Evolutionary conservation across 495 filamentous ascomycete genomes (phyloP).

Genomic region (Podospora bellae-mahoneyi): DNA sequence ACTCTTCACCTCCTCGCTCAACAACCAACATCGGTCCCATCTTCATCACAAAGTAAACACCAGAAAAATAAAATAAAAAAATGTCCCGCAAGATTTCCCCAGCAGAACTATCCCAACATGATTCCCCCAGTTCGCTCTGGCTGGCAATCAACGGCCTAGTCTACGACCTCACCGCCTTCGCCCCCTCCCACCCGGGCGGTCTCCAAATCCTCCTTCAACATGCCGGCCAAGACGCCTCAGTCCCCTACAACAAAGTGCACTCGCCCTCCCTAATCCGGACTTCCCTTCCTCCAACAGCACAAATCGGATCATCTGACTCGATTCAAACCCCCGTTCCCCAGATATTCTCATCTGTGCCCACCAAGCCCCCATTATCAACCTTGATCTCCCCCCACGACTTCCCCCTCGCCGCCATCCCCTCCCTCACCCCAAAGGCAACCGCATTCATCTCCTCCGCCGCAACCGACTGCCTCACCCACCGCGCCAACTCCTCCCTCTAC

Average conservation of each 20-base stretch:
- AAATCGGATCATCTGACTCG: slow-evolving; percentile 52
- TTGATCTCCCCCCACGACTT: slow-evolving; percentile 77
- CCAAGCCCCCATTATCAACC: slow-evolving; percentile 63
- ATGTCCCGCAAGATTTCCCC: neutral
- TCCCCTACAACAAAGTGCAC: slow-evolving; percentile 66
- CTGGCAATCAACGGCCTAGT: slow-evolving; percentile 69
- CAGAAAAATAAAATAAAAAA: slow-evolving; percentile 42
- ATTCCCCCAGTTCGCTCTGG: slow-evolving; percentile 66
- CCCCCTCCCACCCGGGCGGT: slow-evolving; percentile 63
- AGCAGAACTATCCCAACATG: slow-evolving; percentile 18
- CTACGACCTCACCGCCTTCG: slow-evolving; percentile 71
- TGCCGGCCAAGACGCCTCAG: slow-evolving; percentile 69
- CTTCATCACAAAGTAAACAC: too few relatives aligned
- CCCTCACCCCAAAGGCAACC: slow-evolving; percentile 67
- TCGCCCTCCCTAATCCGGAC: slow-evolving; percentile 57
- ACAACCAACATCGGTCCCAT: neutral
- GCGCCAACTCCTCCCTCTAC: slow-evolving; percentile 52
- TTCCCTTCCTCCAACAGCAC: slow-evolving; percentile 50
- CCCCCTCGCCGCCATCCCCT: slow-evolving; percentile 57
- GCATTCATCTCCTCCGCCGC: slow-evolving; percentile 82
- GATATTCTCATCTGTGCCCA: neutral
- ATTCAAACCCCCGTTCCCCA: slow-evolving; percentile 14
- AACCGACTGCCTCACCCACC: slow-evolving; percentile 67
- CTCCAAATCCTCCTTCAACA: slow-evolving; percentile 59
- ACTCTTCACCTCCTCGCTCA: neutral